Evolutionary conservation across 108 stramenopile genomes (phyloP).

Genomic region (Thalassiosira profunda): DNA sequence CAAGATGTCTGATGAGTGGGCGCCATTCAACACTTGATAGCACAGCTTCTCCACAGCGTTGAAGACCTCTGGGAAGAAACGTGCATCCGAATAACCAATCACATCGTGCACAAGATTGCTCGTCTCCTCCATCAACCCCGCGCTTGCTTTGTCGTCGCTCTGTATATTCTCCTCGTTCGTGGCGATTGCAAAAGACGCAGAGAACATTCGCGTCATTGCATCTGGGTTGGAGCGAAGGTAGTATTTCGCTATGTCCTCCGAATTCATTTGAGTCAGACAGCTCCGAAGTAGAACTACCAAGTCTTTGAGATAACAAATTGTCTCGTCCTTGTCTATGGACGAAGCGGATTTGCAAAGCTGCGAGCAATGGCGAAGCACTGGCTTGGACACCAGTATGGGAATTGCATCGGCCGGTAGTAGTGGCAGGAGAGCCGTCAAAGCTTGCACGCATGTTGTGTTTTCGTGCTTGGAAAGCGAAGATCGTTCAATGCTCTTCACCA

Average conservation of each 20-base stretch:
- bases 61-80: slow-evolving; percentile 1
- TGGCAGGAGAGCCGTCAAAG: slow-evolving; percentile 18
- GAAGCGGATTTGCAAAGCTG: neutral
- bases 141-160: neutral
- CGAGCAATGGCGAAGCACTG: slow-evolving; percentile 17
- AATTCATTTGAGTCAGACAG: slow-evolving; percentile 23
- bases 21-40: slow-evolving; percentile 19
- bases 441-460: slow-evolving; percentile 12
- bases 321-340: neutral
- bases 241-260: slow-evolving; percentile 12
- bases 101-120: slow-evolving; percentile 9
- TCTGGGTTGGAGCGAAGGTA: slow-evolving; percentile 13
- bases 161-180: no score
- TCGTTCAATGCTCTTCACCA: slow-evolving; percentile 8
- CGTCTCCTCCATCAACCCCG: slow-evolving; percentile 2
- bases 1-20: slow-evolving; percentile 4
- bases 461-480: slow-evolving; percentile 4
- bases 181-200: neutral
- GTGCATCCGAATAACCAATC: neutral
- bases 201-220: neutral
- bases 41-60: slow-evolving; percentile 15
- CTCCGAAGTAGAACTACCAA: slow-evolving; percentile 14
- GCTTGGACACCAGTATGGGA: slow-evolving; percentile 19
- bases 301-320: slow-evolving; percentile 4
- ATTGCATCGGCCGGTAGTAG: slow-evolving; percentile 17